Percentiles rank a stretch among this genome's conserved stretches.
These are phyloP conservation scores for Debaryomycetaceae sp. DNA, from an alignment of 1,139 yeast species.

Conservation along the genomic window DNA sequence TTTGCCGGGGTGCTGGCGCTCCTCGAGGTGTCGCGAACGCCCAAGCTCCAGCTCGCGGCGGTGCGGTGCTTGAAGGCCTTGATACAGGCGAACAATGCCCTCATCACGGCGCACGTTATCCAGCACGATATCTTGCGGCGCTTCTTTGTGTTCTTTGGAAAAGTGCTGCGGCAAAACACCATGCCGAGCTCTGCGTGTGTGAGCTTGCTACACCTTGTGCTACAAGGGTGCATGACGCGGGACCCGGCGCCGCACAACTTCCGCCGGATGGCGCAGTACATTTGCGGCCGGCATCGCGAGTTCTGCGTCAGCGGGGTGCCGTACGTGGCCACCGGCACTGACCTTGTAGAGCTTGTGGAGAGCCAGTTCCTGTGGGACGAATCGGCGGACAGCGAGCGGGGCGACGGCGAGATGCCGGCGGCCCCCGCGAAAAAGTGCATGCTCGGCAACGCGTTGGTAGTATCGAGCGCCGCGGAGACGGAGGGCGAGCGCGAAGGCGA, in stretches of 20 bases:
- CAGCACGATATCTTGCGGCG: slow-evolving; percentile 42
- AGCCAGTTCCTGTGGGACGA: no score
- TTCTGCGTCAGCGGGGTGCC: slow-evolving; percentile 20
- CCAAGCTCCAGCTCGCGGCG: slow-evolving; percentile 49
- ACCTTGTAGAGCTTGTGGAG: slow-evolving; percentile 19
- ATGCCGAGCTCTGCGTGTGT: slow-evolving; percentile 69
- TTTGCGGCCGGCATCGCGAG: slow-evolving; percentile 32
- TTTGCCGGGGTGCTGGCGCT: slow-evolving; percentile 34
- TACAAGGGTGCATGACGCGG: slow-evolving; percentile 15
- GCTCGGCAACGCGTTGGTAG: no score
- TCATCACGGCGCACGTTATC: slow-evolving; percentile 46
- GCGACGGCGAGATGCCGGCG: no score
- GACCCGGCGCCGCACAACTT: slow-evolving; percentile 24
- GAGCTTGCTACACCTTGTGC: slow-evolving; percentile 51
- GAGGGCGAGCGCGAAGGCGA: slow-evolving; percentile 1
- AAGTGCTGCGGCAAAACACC: slow-evolving; percentile 44
- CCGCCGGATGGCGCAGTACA: slow-evolving; percentile 36
- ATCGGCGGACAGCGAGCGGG: no score
- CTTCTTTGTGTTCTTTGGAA: slow-evolving; percentile 40
- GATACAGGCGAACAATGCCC: slow-evolving; percentile 49
- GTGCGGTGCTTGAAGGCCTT: slow-evolving; percentile 54
- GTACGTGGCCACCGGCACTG: slow-evolving; percentile 23
- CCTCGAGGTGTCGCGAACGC: slow-evolving; percentile 28
- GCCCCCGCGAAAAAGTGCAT: no score
- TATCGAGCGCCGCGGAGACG: slow-evolving; percentile 5